Percentiles rank a stretch among this genome's conserved stretches.
phyloP scores from a whole-genome alignment of 495 filamentous ascomycete species.

The Aspergillus bertholletiae region DNA sequence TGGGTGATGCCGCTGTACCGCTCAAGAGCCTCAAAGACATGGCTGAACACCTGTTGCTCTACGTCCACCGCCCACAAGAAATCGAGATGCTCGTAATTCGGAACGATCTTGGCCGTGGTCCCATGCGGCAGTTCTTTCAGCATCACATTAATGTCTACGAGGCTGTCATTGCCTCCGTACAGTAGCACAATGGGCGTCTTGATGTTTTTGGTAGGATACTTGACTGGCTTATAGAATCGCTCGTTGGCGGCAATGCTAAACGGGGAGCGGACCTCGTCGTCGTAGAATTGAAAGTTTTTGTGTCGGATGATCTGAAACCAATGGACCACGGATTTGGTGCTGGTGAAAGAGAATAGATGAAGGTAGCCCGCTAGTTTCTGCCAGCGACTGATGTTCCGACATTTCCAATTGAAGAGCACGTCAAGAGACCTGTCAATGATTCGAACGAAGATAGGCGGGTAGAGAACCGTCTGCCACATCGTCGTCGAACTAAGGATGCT shows the following conservation, averaged over 20 bases:
- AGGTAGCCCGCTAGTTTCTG: conserved; percentile 98
- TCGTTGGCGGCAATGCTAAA: conserved; percentile 54
- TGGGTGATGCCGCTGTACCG: conserved; percentile 39
- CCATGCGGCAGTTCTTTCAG: conserved; percentile 77
- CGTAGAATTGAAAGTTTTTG: conserved; percentile 94
- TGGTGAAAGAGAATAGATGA: conserved; percentile 93
- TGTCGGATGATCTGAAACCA: conserved; percentile 99
- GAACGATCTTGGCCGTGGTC: conserved; percentile 78
- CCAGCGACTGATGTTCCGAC: conserved; percentile 75
- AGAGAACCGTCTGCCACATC: conserved; percentile 96
- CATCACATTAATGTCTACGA: conserved; percentile 95
- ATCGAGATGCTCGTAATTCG: conserved; percentile 93
- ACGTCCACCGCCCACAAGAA: conserved; percentile 94
- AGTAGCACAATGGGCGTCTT: conserved; percentile 90
- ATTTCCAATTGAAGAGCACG: conserved; percentile 87
- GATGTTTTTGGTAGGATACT: conserved; percentile 95
- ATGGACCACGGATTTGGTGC: conserved; percentile 92
- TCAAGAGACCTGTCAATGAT: conserved; percentile 77
- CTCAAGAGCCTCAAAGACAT: conserved; percentile 85
- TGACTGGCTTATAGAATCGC: conserved; percentile 83
- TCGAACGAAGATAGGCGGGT: conserved; percentile 89
- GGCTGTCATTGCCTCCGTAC: conserved; percentile 88
- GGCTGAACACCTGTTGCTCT: conserved; percentile 76
- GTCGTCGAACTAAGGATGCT: conserved; percentile 90
- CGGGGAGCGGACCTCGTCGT: conserved; percentile 79